Evolutionary conservation across 176 grass and related monocot genomes (phyloP).

Genomic region (Avena atlantica): DNA sequence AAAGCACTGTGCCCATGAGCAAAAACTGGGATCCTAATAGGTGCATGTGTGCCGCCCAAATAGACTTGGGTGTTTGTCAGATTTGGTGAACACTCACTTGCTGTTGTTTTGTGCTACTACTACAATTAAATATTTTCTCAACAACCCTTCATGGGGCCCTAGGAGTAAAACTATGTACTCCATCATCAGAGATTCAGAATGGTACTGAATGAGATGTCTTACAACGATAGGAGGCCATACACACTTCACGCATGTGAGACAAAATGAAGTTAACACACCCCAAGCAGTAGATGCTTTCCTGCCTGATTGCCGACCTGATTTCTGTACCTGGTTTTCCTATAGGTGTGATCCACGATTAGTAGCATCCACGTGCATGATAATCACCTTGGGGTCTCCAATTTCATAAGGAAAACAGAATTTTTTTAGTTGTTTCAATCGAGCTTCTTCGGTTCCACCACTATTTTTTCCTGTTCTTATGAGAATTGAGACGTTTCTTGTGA

Average conservation of each 20-base stretch:
- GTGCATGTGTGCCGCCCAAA: conserved; percentile 36
- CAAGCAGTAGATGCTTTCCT: conserved; percentile 22
- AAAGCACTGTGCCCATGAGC: conserved; percentile 9
- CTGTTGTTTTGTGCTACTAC: neutral
- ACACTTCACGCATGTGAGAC: conserved; percentile 38
- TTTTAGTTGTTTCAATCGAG: neutral
- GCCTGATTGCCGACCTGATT: conserved; percentile 16
- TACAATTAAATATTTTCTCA: conserved; percentile 41
- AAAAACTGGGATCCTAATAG: conserved; percentile 21
- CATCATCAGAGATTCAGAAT: conserved; percentile 10
- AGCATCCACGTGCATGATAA: conserved; percentile 23
- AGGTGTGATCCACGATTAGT: neutral
- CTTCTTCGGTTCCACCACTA: neutral
- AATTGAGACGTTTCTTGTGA: no score
- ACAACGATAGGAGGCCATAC: neutral
- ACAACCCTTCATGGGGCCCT: conserved; percentile 24
- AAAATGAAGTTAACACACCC: conserved; percentile 3
- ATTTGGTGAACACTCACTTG: conserved; percentile 38
- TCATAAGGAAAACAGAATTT: neutral
- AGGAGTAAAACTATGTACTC: neutral
- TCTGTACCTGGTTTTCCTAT: neutral
- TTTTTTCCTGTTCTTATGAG: neutral
- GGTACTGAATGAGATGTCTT: conserved; percentile 36
- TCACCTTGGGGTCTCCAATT: neutral
- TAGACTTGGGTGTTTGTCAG: conserved; percentile 38